phyloP scores from a whole-genome alignment of 164 flowering plant genomes.

The Euptelea pleiosperma region DNA sequence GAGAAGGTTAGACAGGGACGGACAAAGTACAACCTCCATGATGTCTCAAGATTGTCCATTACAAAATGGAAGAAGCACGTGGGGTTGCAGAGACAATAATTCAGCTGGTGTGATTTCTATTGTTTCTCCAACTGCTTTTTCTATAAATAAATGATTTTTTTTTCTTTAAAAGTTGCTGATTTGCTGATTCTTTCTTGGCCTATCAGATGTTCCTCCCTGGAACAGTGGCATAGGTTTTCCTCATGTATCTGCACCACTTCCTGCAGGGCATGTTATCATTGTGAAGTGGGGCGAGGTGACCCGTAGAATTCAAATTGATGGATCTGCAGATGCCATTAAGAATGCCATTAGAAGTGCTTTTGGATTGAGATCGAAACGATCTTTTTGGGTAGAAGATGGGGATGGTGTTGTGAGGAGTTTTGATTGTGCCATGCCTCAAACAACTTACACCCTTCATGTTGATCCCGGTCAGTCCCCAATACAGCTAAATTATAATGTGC shows the following conservation, averaged over 20 bases:
- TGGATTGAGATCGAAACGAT: constrained; percentile 31
- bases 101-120: not conserved
- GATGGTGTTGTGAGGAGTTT: constrained; percentile 33
- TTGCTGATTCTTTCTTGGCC: constrained; percentile 10
- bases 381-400: constrained; percentile 41
- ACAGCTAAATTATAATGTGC: not conserved
- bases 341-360: constrained; percentile 32
- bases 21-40: not conserved
- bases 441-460: constrained; percentile 31
- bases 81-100: constrained; percentile 3
- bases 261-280: constrained; percentile 14
- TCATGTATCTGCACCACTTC: not conserved
- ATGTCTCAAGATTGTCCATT: constrained; percentile 9
- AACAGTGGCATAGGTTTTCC: constrained; percentile 10
- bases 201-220: constrained; percentile 15
- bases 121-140: not conserved
- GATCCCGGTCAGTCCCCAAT: constrained; percentile 27
- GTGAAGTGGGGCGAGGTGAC: constrained; percentile 34
- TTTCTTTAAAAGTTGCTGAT: too few species aligned
- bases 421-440: constrained; percentile 36
- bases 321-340: constrained; percentile 34
- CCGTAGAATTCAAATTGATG: constrained; percentile 36
- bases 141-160: too few species aligned
- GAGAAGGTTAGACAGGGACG: not conserved
- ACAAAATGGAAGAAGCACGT: constrained; percentile 4